These are phyloP conservation scores for Rhodotorula sp. DNA, from an alignment of 1,284 basidiomycete genomes.

Conservation along the genomic window DNA sequence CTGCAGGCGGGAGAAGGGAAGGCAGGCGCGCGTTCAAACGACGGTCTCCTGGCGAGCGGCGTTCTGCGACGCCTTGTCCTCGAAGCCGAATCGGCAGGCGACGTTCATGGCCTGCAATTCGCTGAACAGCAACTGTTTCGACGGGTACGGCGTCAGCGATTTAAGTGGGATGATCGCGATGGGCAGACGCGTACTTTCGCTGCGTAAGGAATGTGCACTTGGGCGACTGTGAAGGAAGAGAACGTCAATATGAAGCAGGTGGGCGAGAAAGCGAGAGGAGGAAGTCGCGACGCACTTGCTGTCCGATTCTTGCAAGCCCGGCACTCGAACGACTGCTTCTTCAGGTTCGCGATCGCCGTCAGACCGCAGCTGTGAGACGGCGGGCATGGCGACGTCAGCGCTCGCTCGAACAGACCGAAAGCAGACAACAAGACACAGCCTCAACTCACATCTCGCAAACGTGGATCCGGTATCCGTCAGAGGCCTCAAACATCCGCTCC, in stretches of 20 bases:
- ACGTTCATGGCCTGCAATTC: slow-evolving; percentile 88
- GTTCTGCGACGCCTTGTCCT: slow-evolving; percentile 21
- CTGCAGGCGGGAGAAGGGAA: too few species aligned
- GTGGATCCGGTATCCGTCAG: slow-evolving; percentile 81
- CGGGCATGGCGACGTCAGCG: background rate
- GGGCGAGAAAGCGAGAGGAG: background rate
- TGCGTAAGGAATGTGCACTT: slow-evolving; percentile 31
- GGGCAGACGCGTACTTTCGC: slow-evolving; percentile 23
- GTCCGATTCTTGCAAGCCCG: slow-evolving; percentile 94
- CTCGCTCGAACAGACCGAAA: background rate
- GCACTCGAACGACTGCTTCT: slow-evolving; percentile 61
- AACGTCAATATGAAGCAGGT: background rate
- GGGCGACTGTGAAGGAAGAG: slow-evolving; percentile 10
- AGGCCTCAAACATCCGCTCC: slow-evolving; percentile 68
- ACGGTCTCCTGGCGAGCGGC: slow-evolving; percentile 23
- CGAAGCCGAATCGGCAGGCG: slow-evolving; percentile 51
- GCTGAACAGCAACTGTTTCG: slow-evolving; percentile 64
- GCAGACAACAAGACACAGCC: slow-evolving; percentile 1
- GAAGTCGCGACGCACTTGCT: slow-evolving; percentile 11
- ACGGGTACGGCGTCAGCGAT: background rate
- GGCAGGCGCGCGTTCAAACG: background rate
- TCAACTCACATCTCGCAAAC: slow-evolving; percentile 86
- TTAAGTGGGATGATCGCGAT: too few species aligned
- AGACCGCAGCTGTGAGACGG: slow-evolving; percentile 70
- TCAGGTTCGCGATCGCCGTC: slow-evolving; percentile 88